Evolutionary conservation across 2,329 filamentous ascomycete species (phyloP).

Genomic region (Diaporthe helianthi): DNA sequence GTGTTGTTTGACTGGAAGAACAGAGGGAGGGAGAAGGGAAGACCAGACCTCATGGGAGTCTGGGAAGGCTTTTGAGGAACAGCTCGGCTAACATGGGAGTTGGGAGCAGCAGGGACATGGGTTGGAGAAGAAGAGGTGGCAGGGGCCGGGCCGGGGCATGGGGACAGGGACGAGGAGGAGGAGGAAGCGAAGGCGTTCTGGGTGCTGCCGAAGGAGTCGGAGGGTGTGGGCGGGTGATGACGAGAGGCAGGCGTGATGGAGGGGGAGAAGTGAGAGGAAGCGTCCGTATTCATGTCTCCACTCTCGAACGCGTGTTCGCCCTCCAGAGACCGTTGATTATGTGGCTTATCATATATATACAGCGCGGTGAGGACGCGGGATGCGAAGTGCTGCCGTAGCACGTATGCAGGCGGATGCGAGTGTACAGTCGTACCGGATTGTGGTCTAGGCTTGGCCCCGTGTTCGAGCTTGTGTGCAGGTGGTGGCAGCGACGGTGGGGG

Average conservation of each 20-base stretch:
- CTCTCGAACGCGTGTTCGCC: constrained; percentile 35
- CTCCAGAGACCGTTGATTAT: constrained; percentile 33
- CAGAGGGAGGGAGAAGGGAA: constrained; percentile 57
- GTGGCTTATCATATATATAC: constrained; percentile 36
- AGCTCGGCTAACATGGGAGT: constrained; percentile 29
- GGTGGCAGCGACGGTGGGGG: constrained; percentile 9
- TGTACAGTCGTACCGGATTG: constrained; percentile 32
- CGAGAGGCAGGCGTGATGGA: constrained; percentile 23
- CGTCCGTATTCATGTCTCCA: constrained; percentile 36
- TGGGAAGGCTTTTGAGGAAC: constrained; percentile 37
- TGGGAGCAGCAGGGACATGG: constrained; percentile 38
- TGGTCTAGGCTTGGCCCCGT: constrained; percentile 20
- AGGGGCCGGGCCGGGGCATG: constrained; percentile 29
- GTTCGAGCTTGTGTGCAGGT: constrained; percentile 10
- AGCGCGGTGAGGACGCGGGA: constrained; percentile 33
- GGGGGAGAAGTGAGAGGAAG: constrained; percentile 29
- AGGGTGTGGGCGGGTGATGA: constrained; percentile 31
- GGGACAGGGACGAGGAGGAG: constrained; percentile 15
- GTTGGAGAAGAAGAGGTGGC: constrained; percentile 37
- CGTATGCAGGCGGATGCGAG: constrained; percentile 34
- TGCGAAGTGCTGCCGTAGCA: constrained; percentile 34
- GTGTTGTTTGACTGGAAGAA: constrained; percentile 55
- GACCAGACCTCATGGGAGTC: constrained; percentile 44
- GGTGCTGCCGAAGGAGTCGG: constrained; percentile 27
- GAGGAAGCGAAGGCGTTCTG: constrained; percentile 29